phyloP scores from a whole-genome alignment of 176 grass and related monocot species.

The Ensete glaucum region DNA sequence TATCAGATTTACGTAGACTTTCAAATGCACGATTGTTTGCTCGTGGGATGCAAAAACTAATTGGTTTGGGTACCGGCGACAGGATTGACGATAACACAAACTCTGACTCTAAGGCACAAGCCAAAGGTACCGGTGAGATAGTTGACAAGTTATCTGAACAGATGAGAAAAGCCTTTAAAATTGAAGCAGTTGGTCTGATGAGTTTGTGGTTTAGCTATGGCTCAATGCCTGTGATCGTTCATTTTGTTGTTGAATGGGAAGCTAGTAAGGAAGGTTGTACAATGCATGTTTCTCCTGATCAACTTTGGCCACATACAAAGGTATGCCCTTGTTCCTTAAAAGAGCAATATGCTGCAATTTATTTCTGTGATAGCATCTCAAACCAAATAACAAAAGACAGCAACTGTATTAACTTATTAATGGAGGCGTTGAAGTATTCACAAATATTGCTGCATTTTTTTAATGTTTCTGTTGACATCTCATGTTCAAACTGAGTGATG shows the following conservation, averaged over 20 bases:
- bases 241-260: constrained; percentile 99
- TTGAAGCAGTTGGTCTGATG: constrained; percentile 94
- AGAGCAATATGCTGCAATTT: neutral
- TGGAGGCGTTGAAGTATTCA: neutral
- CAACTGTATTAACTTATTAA: neutral
- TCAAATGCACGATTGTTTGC: constrained; percentile 77
- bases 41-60: constrained; percentile 70
- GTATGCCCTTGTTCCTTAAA: constrained; percentile 19
- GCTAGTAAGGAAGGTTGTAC: constrained; percentile 73
- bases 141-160: constrained; percentile 73
- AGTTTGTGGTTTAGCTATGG: constrained; percentile 97
- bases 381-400: neutral
- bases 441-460: neutral
- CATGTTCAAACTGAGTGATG: constrained; percentile 3
- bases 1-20: constrained; percentile 70
- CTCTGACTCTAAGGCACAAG: constrained; percentile 32
- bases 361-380: neutral
- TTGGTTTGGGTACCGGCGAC: constrained; percentile 62
- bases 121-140: constrained; percentile 41
- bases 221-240: constrained; percentile 74
- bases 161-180: constrained; percentile 90
- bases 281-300: constrained; percentile 97
- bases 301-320: constrained; percentile 99
- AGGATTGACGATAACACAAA: constrained; percentile 44
- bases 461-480: neutral